Evolutionary conservation across 768 basidiomycete species (phyloP).

Genomic region (Amanita rubescens): DNA sequence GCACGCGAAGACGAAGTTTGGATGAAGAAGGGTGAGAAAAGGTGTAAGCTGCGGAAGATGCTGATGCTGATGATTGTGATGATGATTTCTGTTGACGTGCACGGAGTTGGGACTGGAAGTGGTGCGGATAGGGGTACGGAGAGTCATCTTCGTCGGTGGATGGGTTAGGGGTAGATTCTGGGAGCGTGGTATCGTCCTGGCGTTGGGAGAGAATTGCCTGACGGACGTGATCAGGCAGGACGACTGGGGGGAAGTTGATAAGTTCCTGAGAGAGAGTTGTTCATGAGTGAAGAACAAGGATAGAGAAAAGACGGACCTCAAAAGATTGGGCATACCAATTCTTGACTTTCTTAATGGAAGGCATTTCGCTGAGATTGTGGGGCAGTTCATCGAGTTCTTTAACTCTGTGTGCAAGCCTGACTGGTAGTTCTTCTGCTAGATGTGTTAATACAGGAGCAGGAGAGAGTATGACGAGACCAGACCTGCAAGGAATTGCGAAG

Average conservation of each 20-base stretch:
- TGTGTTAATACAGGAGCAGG: background rate
- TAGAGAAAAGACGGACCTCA: constrained; percentile 54
- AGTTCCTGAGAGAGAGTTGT: constrained; percentile 56
- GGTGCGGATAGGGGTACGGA: constrained; percentile 12
- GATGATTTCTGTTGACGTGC: background rate
- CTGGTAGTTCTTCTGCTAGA: constrained; percentile 79
- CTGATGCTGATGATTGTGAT: constrained; percentile 3
- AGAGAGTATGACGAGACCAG: background rate
- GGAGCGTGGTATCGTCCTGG: constrained; percentile 43
- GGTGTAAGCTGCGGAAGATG: background rate
- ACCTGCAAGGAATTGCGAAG: constrained; percentile 85
- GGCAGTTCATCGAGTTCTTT: constrained; percentile 94
- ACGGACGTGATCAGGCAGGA: constrained; percentile 59
- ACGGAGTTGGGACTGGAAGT: constrained; percentile 9
- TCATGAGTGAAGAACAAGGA: background rate
- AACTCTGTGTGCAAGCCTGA: constrained; percentile 91
- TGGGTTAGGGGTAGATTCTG: constrained; percentile 77
- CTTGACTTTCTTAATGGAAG: constrained; percentile 88
- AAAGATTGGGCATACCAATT: constrained; percentile 99
- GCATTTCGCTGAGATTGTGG: constrained; percentile 86
- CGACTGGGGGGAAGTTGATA: constrained; percentile 75
- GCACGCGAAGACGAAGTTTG: constrained; percentile 65
- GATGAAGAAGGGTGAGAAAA: background rate
- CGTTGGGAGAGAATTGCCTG: constrained; percentile 51
- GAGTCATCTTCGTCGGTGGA: constrained; percentile 28